Base-by-base conservation (phyloP, 352 stramenopile species). In the Pythium graminicola region DNA sequence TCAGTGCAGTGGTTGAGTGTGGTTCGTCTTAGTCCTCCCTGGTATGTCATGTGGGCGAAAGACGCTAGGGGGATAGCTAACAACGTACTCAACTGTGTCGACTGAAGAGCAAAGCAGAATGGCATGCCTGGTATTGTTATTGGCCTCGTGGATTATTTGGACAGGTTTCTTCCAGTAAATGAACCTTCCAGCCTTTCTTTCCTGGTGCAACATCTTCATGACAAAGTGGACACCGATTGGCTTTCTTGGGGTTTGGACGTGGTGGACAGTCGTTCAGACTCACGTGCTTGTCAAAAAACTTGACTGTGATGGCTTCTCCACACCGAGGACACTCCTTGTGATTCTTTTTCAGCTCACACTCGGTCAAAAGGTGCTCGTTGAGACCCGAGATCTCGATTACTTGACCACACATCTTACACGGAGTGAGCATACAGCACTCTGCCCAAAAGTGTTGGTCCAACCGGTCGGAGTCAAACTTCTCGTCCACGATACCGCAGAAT, bases 371-470 rank as follows among this genome's bases (percentile, higher is more conserved):
- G 54, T 97, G 90, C 32, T 97, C 89, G 43, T 94, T 93, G 17
- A 97, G 60, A 8, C 73, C 75, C 2, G 80, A 67, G 11, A 97
- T 94, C 60, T 97, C 90, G 50, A 97, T 96, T 47, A 96, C 84
- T 65, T 97, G 89, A 11, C 85, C 85, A 54, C 90, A 97, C 74
- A 95, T 92, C 38, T 89, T 86, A 71, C 90, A 97, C 33, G 81
- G 85, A 26, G 87, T 95, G 9, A 97, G 71, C 84, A 97, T 92
- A 20, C 76, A 73, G 57, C 90, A 97, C 10, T 88, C 74, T 24
- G 86, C 80, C 86, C 86, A 97, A 55, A 96, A 97, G 58, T 97
- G 90, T 61, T 95, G 78, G 59, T 97, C 89, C 19, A 97, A 60
- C 4, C 70, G 73, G 35, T 97, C 86, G 14, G 89, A 89, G 51